These are phyloP conservation scores for Volvox carteri DNA, from an alignment of 163 green algal genomes.

Conservation along the genomic window DNA sequence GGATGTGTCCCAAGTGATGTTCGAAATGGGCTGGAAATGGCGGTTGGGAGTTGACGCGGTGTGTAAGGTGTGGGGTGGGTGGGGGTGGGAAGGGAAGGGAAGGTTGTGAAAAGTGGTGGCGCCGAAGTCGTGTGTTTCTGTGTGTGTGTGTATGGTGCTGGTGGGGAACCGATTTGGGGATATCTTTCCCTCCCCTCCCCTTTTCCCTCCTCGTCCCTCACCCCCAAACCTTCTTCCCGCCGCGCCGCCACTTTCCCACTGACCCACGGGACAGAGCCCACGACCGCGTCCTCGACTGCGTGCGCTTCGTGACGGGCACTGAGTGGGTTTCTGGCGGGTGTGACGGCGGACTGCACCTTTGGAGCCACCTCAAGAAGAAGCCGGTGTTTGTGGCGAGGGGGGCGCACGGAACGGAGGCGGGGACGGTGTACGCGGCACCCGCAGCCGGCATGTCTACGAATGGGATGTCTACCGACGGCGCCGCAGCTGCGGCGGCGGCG, in stretches of 20 bases:
- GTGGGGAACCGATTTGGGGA: too few species aligned
- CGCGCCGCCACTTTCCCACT: not conserved
- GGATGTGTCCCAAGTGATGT: too few species aligned
- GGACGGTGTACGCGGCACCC: not conserved
- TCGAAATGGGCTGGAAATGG: too few species aligned
- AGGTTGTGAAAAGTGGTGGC: not conserved
- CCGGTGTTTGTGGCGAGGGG: conserved; percentile 72
- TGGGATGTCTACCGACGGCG: not conserved
- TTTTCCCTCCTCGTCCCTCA: not conserved
- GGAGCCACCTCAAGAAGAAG: conserved; percentile 92
- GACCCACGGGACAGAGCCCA: conserved; percentile 17
- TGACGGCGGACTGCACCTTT: conserved; percentile 88
- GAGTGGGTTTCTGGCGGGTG: conserved; percentile 90
- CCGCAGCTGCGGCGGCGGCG: not conserved
- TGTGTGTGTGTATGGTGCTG: not conserved
- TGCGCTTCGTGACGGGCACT: conserved; percentile 74
- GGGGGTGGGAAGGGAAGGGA: not conserved
- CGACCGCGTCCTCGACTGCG: conserved; percentile 42
- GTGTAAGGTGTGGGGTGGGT: too few species aligned
- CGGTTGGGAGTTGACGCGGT: too few species aligned
- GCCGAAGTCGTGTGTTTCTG: too few species aligned
- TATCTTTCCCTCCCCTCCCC: not conserved
- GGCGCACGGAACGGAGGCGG: conserved; percentile 76
- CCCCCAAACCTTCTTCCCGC: not conserved
- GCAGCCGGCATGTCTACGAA: not conserved